Evolutionary conservation across 2,329 filamentous ascomycete species (phyloP), one percentile per base, ranked within the genome.

Genomic region (Hypocrella siamensis): DNA sequence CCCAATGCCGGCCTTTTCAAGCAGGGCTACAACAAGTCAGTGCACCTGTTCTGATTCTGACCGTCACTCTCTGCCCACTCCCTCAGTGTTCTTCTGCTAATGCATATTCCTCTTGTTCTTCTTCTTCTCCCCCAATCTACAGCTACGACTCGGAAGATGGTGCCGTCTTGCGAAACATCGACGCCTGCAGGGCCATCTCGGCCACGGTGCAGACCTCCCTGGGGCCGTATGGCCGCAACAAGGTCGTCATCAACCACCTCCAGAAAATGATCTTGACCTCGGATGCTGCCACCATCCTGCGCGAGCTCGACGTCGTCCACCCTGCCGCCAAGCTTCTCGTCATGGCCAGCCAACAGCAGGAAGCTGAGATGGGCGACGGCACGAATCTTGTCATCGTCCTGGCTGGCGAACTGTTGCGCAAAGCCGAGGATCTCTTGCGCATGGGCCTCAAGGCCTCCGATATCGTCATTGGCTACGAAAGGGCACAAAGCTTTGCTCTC

Each of bases 91-190:
- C 39, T 32, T 30, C 36, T 39, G 34, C 33, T 28, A 16, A 18
- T 29, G 27, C 19, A 33, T 31, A 15, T 19, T 16, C 32, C 25
- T 37, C 30, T 19, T 27, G 24, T 29, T 22, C 28, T n/a, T 28
- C 30, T 25, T 30, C 18, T 17, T 22, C 16, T 17, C 16, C 29
- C 26, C 32, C 31, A 34, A 35, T 28, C 35, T 12, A n/a, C 52
- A 96, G 92, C 70, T 93, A 98, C 65, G 88, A 96, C 55, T 79
- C 88, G 38, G 92, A 98, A 75, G 90, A 98, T 81, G 90, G 90
- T 54, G 92, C 90, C 45, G 86, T 98, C 44, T 70, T 96, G 43
- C 85, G 90, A 53, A 98, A 98, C 60, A 96, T 98, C 61, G 92
- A 98, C 54, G 90, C 92, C 54, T 98, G 90, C 66, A 75, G 86